Conservation (phyloP, 805 yeast genomes). For the Yamadazyma ubonensis region DNA sequence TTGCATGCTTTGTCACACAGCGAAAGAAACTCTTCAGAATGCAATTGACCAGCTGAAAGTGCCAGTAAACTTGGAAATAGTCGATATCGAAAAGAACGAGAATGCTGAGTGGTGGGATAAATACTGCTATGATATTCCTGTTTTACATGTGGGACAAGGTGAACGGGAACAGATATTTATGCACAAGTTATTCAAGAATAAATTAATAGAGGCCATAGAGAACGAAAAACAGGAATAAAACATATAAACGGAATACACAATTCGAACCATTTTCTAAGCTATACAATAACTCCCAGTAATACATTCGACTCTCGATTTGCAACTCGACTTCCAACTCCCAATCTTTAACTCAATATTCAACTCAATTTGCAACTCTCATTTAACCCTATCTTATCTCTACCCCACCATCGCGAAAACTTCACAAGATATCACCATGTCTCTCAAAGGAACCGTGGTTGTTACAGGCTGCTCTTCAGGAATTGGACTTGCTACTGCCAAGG, state of each 20-base stretch:
- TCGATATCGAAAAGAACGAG: conserved; percentile 60
- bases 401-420: conserved; percentile 1
- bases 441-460: conserved; percentile 30
- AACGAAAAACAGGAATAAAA: not conserved
- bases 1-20: conserved; percentile 68
- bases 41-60: conserved; percentile 35
- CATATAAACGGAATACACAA: too few relatives aligned
- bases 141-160: conserved; percentile 59
- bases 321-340: too few relatives aligned
- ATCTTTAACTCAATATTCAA: too few relatives aligned
- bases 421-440: conserved; percentile 3
- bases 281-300: too few relatives aligned
- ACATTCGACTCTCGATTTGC: too few relatives aligned
- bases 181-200: conserved; percentile 62
- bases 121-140: conserved; percentile 80
- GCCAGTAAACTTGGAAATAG: conserved; percentile 31
- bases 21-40: conserved; percentile 48
- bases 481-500: conserved; percentile 49
- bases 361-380: too few relatives aligned
- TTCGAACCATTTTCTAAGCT: too few relatives aligned
- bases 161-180: conserved; percentile 54
- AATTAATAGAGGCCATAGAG: conserved; percentile 50
- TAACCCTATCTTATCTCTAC: not conserved
- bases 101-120: conserved; percentile 67
- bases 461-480: conserved; percentile 62